Evolutionary conservation across 352 stramenopile genomes (phyloP).

Genomic region (Pythium phragmitis): DNA sequence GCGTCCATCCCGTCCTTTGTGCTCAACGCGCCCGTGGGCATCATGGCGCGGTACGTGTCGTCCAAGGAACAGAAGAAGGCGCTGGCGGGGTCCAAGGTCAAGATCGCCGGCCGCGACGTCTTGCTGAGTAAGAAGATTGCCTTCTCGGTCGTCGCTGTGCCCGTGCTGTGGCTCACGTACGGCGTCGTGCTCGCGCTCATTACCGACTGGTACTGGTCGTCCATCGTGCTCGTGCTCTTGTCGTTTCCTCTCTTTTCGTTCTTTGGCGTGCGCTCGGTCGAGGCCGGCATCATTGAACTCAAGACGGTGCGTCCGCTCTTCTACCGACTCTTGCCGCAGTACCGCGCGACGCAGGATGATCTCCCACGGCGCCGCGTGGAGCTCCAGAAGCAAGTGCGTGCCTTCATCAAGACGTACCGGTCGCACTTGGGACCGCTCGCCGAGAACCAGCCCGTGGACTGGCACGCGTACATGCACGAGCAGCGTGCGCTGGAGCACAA

Average conservation of each 20-base stretch:
- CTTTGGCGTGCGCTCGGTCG: constrained; percentile 84
- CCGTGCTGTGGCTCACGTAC: constrained; percentile 87
- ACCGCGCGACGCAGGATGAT: constrained; percentile 82
- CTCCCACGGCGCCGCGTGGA: constrained; percentile 59
- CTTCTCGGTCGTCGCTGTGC: constrained; percentile 90
- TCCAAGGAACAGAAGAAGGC: constrained; percentile 80
- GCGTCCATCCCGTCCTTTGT: constrained; percentile 90
- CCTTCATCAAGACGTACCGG: constrained; percentile 78
- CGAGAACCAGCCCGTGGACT: constrained; percentile 74
- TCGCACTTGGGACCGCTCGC: constrained; percentile 58
- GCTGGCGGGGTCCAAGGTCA: constrained; percentile 88
- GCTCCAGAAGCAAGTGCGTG: constrained; percentile 73
- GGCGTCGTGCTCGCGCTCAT: constrained; percentile 75
- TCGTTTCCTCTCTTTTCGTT: constrained; percentile 89
- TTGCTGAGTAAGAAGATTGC: constrained; percentile 93
- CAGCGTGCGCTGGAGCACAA: constrained; percentile 42
- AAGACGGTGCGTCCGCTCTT: constrained; percentile 84
- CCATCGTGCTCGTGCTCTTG: constrained; percentile 70
- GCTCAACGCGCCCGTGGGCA: constrained; percentile 88
- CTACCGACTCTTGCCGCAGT: constrained; percentile 72
- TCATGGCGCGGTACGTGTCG: constrained; percentile 81
- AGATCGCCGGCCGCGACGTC: constrained; percentile 89
- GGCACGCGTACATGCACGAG: constrained; percentile 83
- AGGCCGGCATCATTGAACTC: constrained; percentile 86
- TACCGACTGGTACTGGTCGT: constrained; percentile 87